These are phyloP conservation scores for Pseudogymnoascus sp. DNA, from an alignment of 2,329 filamentous ascomycete genomes.

Conservation along the genomic window DNA sequence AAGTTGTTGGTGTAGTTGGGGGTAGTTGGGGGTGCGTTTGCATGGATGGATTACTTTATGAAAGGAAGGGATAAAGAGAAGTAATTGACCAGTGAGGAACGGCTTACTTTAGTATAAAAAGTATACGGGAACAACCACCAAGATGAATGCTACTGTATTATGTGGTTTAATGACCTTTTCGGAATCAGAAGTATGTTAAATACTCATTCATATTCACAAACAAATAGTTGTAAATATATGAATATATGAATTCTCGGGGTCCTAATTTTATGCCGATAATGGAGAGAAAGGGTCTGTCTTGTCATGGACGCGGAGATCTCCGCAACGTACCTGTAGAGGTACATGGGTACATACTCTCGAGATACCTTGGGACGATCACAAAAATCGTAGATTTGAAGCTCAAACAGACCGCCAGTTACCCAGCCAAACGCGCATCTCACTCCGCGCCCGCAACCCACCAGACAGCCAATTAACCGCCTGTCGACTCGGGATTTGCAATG, in stretches of 20 bases:
- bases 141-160: not conserved
- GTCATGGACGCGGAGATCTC: not conserved
- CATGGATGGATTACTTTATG: constrained; percentile 1
- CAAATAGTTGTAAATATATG: not conserved
- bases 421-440: not conserved
- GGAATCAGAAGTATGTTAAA: not conserved
- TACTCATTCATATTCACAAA: not conserved
- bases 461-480: not conserved
- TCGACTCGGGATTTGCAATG: constrained; percentile 5
- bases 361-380: not conserved
- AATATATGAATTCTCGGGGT: not conserved
- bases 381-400: not conserved
- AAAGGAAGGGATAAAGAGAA: not conserved
- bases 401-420: not conserved
- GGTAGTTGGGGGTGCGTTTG: not conserved
- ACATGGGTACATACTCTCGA: not conserved
- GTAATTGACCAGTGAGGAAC: not conserved
- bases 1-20: not conserved
- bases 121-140: not conserved
- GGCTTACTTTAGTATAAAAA: not conserved
- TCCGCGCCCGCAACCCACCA: not conserved
- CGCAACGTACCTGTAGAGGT: not conserved
- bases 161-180: not conserved
- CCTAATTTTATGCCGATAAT: not conserved
- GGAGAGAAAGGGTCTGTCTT: not conserved